Evolutionary conservation across 208 protist species (phyloP), one percentile per base, ranked within the genome.

Genomic region (Zelonia costaricensis): DNA sequence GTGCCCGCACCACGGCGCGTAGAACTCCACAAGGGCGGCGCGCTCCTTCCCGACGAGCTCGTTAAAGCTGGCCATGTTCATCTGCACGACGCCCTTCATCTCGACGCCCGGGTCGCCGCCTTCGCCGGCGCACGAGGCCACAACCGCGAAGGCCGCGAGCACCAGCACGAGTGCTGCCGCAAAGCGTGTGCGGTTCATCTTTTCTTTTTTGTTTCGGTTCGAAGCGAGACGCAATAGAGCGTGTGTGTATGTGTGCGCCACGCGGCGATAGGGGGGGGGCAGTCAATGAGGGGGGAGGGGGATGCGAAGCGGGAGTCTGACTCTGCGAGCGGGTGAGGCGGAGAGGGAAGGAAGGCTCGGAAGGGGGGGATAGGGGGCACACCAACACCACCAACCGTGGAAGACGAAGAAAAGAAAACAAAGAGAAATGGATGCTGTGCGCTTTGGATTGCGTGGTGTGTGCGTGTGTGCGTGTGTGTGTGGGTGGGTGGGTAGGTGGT

Each of bases 1-100:
- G 69, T 93, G 73, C 4, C 77, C 73, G 61, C 94, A 97, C 94
- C 90, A 97, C 57, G 88, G 82, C 13, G 91, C 86, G 64, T 96
- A 98, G 53, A 98, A 97, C 81, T 97, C 82, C 18, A 98, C 80
- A 1, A 72, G 39, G 5, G 48, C 43, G 0, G 65, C 53, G n/a
- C 61, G 33, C 22, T 59, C 44, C 31, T 62, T 67, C 54, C 82
- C 67, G 40, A 97, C 83, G 28, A 83, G 46, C 16, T 51, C n/a
- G 25, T 91, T 73, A 33, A 97, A 94, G 53, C 47, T 84, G 16
- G n/a, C 42, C 30, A 46, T 25, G 39, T 49, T 85, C 45, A 94
- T 36, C 22, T 86, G 69, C 16, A 77, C 43, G 0, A 86, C 47
- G 12, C 80, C 82, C 6, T 55, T 58, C 55, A 86, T 74, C 12